Evolutionary conservation across 768 basidiomycete genomes (phyloP), one percentile per base, ranked within the genome.

Genomic region (Lactarius tabidus): DNA sequence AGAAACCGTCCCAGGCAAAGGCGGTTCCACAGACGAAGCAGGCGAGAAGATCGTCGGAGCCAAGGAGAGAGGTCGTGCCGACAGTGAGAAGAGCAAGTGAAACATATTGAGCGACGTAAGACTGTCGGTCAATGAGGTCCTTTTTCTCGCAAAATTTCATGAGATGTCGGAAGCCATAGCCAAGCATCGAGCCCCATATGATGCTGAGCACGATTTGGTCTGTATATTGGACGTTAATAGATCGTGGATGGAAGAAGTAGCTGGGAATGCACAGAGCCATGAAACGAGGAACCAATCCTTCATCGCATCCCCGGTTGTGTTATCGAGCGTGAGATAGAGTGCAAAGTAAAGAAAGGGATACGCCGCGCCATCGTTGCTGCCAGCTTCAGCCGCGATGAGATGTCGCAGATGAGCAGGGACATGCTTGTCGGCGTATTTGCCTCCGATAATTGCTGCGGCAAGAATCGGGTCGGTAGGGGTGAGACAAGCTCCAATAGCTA

Each of bases 351-450:
- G 80, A 75, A 98, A 98, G 0, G 95, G 95, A 75, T 95, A 97
- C 0, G 95, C 94, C 0, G 96, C 96, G 38, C 97, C 97, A 67
- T 99, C 97, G 74, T 98, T 99, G 72, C 93, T 93, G 9, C 93
- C 96, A 62, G 86, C 88, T 77, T 98, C 96, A 6, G 81, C 81
- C 9, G 88, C 80, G 20, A 89, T 78, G 60, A 89, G 74, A 69
- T 82, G 83, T 36, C 83, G 86, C 48, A 93, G 79, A 72, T 93
- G 91, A 1, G 89, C 86, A 1, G 91, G 92, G 28, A 98, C 96
- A 72, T 98, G 96, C 74, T 98, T 97, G 75, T 98, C 91, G 3
- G 97, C 97, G 78, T 93, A 99, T 78, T 92, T 95, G 36, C 96
- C 96, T 71, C 96, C 96, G 14, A 93, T 85, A 38, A 93, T 94